A percentile compares a stretch with the other conserved stretches of the same genome.
phyloP scores from a whole-genome alignment of 176 grass and related monocot genomes.

The Cenchrus purpureus region DNA sequence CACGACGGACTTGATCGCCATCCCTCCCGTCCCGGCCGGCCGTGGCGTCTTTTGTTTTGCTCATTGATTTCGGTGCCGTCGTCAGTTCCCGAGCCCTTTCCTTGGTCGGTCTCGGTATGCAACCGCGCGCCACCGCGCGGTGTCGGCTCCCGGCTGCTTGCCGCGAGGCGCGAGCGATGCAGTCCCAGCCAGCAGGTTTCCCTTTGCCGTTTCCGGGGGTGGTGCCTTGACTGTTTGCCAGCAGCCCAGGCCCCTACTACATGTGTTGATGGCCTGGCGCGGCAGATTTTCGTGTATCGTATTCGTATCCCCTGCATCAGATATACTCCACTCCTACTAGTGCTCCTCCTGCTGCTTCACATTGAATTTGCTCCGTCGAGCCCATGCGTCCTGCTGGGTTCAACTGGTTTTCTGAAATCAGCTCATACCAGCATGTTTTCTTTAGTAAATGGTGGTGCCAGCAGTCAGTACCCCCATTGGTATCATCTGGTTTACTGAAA shows the following conservation, averaged over 20 bases:
- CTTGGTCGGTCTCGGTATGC: neutral
- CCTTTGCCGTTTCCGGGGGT: slow-evolving; percentile 32
- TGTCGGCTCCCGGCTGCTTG: neutral
- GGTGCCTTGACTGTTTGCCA: neutral
- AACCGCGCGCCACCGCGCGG: neutral
- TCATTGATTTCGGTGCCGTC: slow-evolving; percentile 46
- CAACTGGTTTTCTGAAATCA: neutral
- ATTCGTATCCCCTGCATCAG: neutral
- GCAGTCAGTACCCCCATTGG: neutral
- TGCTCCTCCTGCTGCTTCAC: neutral
- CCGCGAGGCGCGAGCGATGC: neutral
- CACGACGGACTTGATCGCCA: too few species aligned
- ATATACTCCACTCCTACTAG: too few species aligned
- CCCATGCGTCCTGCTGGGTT: neutral
- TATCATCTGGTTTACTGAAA: neutral
- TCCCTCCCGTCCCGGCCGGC: slow-evolving; percentile 1
- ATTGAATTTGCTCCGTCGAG: slow-evolving; percentile 21
- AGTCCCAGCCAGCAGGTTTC: too few species aligned
- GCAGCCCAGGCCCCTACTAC: too few species aligned
- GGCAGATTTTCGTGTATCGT: neutral
- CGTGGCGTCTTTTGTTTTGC: slow-evolving; percentile 27
- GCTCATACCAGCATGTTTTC: neutral
- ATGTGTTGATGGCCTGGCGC: neutral
- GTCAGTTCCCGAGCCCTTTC: neutral
- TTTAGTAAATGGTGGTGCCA: neutral